Evolutionary conservation across 1,284 basidiomycete species (phyloP).

Genomic region (Ganoderma leucocontextum): DNA sequence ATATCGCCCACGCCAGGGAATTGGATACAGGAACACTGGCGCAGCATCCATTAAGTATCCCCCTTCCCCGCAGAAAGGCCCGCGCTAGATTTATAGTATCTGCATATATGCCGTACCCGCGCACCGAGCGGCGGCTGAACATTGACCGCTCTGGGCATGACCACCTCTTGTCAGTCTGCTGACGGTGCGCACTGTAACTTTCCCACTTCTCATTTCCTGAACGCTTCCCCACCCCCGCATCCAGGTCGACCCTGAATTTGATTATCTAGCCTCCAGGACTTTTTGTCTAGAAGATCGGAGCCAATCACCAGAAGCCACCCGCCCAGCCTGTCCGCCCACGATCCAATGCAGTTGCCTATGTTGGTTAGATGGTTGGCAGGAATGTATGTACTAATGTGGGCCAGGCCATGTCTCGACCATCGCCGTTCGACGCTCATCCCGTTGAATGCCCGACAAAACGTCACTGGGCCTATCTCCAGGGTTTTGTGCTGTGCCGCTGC

Average conservation of each 20-base stretch:
- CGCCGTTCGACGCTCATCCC: neutral
- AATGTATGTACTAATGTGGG: neutral
- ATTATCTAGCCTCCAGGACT: conserved; percentile 15
- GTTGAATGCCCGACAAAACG: neutral
- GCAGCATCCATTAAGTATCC: neutral
- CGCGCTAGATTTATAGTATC: neutral
- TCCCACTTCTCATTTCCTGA: neutral
- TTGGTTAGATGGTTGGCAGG: conserved; percentile 10
- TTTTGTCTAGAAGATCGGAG: neutral
- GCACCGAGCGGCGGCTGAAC: neutral
- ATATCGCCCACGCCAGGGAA: neutral
- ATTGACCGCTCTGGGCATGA: neutral
- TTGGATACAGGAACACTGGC: neutral
- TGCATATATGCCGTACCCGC: neutral
- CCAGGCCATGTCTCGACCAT: conserved; percentile 7
- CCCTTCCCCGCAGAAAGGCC: neutral
- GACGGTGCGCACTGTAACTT: neutral
- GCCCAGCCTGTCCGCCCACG: conserved; percentile 7
- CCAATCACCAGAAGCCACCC: conserved; percentile 13
- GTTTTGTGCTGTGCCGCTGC: neutral
- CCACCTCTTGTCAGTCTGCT: neutral
- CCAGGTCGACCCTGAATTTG: conserved; percentile 29
- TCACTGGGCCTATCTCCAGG: neutral
- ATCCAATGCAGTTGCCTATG: neutral
- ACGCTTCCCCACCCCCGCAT: neutral